Evolutionary conservation across 2,329 filamentous ascomycete species (phyloP), one percentile per base, ranked within the genome.

Genomic region (Nakataea oryzae): DNA sequence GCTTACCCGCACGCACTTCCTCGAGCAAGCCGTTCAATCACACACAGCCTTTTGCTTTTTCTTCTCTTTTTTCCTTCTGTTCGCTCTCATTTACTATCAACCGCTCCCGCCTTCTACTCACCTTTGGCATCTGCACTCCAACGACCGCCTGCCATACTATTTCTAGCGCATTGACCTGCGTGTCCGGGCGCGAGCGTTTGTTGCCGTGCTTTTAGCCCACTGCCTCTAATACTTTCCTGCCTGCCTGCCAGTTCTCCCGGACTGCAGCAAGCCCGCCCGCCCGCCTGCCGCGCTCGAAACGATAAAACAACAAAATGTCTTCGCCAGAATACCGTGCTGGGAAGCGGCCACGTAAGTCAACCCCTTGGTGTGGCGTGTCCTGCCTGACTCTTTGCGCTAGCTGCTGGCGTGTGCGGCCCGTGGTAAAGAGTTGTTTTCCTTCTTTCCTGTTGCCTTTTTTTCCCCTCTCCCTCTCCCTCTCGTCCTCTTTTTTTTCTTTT

Each of bases 311-410:
- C 21, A 61, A 57, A 47, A 72, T 72, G 69, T 69, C 69, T 17
- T 70, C 70, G 17, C 67, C 70, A 14, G 68, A 71, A 57, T 64
- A 67, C 61, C 68, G 70, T 28, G 68, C 69, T 24, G 70, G 70
- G 30, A 72, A 72, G 63, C 68, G 70, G 63, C 69, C 67, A 34
- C 64, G 70, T 70, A 70, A 70, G 69, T 71, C 26, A 21, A 13
- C 17, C 27, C 26, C 11, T 54, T 54, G 41, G 2, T n/a, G 24
- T 50, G 41, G 34, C 41, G 41, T 30, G 3, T 27, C 50, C 17
- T 32, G n/a, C 28, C 13, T 47, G 17, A 41, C 30, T 27, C 21
- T 60, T 29, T 60, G 13, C 57, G 21, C 50, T 34, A 47, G 13
- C 41, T 50, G 41, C 41, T n/a, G 41, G 41, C 21, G 41, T 50